These are phyloP conservation scores for Diplocarpon rosae DNA, from an alignment of 2,329 filamentous ascomycete species.

Conservation along the genomic window DNA sequence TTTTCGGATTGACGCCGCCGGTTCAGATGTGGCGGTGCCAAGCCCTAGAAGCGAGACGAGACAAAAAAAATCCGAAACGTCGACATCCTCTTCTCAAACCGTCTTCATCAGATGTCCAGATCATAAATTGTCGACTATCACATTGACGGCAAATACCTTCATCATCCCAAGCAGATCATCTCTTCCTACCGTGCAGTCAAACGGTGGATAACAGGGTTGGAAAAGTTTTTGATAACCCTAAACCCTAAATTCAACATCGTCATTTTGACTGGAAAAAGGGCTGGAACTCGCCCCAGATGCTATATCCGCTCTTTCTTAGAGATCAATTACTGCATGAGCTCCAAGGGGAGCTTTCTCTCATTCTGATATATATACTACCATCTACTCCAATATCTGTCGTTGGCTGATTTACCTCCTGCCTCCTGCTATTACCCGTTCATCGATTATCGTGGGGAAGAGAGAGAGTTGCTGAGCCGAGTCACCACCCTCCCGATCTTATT, in stretches of 20 bases:
- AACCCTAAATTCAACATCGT: neutral
- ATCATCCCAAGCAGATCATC: neutral
- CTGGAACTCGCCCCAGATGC: conserved; percentile 1
- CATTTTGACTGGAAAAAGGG: neutral
- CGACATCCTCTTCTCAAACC: neutral
- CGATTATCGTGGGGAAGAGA: neutral
- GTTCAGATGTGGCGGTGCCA: neutral
- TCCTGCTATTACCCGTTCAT: neutral
- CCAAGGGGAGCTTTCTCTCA: conserved; percentile 17
- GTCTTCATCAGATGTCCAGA: neutral
- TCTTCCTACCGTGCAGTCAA: neutral
- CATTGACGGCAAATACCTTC: neutral
- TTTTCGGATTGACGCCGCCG: neutral
- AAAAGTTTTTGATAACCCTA: neutral
- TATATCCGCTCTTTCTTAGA: neutral
- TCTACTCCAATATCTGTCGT: conserved; percentile 5
- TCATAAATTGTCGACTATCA: neutral
- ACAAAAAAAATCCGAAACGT: conserved; percentile 3
- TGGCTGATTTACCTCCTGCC: conserved; percentile 4
- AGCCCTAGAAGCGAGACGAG: neutral
- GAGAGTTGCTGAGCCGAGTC: neutral
- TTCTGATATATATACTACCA: conserved; percentile 20
- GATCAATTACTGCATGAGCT: conserved; percentile 15
- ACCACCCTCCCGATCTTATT: neutral
- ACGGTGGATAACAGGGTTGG: neutral